Evolutionary conservation across 768 basidiomycete genomes (phyloP), one percentile per base, ranked within the genome.

Genomic region (Scleroderma citrinum): DNA sequence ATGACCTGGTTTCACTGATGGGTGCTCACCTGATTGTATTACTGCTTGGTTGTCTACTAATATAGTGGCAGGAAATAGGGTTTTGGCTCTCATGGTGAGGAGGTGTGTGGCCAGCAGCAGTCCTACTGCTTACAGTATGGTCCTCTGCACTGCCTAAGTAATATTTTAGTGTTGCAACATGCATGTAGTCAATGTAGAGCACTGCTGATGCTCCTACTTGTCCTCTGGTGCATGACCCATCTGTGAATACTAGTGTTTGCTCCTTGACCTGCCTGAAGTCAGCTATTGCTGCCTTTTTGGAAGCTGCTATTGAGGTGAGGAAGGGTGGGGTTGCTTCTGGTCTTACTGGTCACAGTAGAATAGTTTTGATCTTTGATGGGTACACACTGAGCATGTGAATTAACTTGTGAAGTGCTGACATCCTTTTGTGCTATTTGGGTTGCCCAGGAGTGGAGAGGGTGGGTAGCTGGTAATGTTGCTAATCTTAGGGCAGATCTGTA

Each of bases 131-230:
- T 38, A 38, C 37, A 1, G 19, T 38, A 17, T 38, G 37, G 6
- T 38, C 17, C 5, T 5, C 11, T 6, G n/a, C 19, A 2, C 7
- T 7, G 1, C 37, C 37, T 21, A 38, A 13, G 19, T 38, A 17
- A 10, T 17, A 38, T 2, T 17, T 7, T 6, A 38, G 19, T 2
- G 7, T 38, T 6, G 37, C 19, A 1, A 38, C 8, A 8, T 38
- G 37, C 1, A 1, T 4, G 11, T 12, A 3, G 37, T 38, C 37
- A 1, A 38, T 21, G 4, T 47, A 35, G 0, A 58, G 46, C 0
- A 51, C 42, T 2, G 57, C 55, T 0, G 60, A 56, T 12, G 57
- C 62, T 0, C 59, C 59, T 1, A 65, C 44, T 4, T 29, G 4
- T 29, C 26, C 26, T 4, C 26, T 8, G 26, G 26, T 29, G 26